phyloP scores from a whole-genome alignment of 2,329 filamentous ascomycete genomes.

The Simplicillium aogashimaense region DNA sequence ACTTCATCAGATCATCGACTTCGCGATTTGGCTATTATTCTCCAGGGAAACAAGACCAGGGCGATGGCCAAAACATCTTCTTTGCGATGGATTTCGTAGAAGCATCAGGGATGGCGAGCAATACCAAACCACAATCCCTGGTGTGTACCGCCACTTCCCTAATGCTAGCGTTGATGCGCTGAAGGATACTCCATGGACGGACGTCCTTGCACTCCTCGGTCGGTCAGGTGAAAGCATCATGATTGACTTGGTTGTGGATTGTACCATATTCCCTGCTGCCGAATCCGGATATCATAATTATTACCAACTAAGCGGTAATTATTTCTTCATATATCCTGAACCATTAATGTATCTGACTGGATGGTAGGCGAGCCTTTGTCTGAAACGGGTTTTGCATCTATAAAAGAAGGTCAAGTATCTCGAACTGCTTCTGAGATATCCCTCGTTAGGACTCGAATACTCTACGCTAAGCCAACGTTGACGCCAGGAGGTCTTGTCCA shows the following conservation, averaged over 20 bases:
- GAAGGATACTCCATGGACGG: slow-evolving; percentile 64
- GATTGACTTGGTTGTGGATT: slow-evolving; percentile 66
- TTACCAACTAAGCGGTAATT: slow-evolving; percentile 67
- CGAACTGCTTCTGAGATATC: slow-evolving; percentile 48
- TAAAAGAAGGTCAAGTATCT: not conserved
- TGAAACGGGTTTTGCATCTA: not conserved
- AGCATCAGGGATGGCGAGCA: slow-evolving; percentile 19
- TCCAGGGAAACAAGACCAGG: slow-evolving; percentile 35
- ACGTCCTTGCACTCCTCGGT: slow-evolving; percentile 65
- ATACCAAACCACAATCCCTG: slow-evolving; percentile 44
- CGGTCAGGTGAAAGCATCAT: slow-evolving; percentile 67
- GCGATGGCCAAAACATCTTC: slow-evolving; percentile 55
- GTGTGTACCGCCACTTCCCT: slow-evolving; percentile 50
- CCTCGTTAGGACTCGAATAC: slow-evolving; percentile 73
- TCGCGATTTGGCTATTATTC: slow-evolving; percentile 70
- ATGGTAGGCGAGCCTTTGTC: slow-evolving; percentile 7
- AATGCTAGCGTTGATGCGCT: slow-evolving; percentile 64
- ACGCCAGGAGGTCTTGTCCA: slow-evolving; percentile 58
- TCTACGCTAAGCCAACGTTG: slow-evolving; percentile 69
- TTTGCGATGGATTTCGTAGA: slow-evolving; percentile 74
- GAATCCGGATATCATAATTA: slow-evolving; percentile 53
- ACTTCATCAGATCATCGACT: slow-evolving; percentile 57
- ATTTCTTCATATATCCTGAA: slow-evolving; percentile 1
- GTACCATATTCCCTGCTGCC: slow-evolving; percentile 62
- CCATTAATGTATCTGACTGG: too few relatives aligned